Base-by-base conservation (phyloP, 2,329 filamentous ascomycete species). In the Rhexocercosporidium sp. region DNA sequence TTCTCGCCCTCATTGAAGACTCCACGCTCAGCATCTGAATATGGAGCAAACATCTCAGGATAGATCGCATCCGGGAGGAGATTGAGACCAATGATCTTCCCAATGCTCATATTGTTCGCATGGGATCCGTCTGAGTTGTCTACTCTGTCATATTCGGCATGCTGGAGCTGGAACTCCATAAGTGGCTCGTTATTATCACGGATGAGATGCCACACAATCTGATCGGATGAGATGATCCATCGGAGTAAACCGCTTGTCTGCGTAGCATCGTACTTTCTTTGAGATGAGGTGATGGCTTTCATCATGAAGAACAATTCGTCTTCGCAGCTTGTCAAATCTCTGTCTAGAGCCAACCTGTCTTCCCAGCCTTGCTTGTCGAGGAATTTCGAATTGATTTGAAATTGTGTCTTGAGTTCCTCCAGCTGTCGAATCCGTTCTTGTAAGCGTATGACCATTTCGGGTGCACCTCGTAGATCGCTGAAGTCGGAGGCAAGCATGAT, bases 241-340 rank as follows among this genome's bases (percentile, higher is more conserved):
- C 93, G 90, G 63, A 99, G 80, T 47, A 97, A 83, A 6, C 94
- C 94, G 67, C 88, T 94, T 65, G 90, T 91, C 70, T 93, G 87
- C 7, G 89, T 88, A 59, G 86, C 87, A 68, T 97, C 93, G 70
- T 89, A 90, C 77, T 94, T 96, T 67, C 94, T 86, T 79, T 99
- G 96, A 5, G 95, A 96, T 2, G 94, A 96, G 1, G 96, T 99
- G 77, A 99, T 99, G 46, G 96, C 96, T 76, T 99, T 98, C 96
- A 99, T 98, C 83, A 99, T 92, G 81, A 99, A 99, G 84, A 99
- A 99, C 9, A 99, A 81, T 79, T 99, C 96, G 75, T 99, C 96
- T 78, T 98, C 96, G 75, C 93, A 97, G 22, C 89, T 89, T 11
- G 93, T 88, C 60, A 99, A 83, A 77, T 99, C 96, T 61, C 92